Evolutionary conservation across 306 rosid species (phyloP).

Genomic region (Lathyrus sativus): DNA sequence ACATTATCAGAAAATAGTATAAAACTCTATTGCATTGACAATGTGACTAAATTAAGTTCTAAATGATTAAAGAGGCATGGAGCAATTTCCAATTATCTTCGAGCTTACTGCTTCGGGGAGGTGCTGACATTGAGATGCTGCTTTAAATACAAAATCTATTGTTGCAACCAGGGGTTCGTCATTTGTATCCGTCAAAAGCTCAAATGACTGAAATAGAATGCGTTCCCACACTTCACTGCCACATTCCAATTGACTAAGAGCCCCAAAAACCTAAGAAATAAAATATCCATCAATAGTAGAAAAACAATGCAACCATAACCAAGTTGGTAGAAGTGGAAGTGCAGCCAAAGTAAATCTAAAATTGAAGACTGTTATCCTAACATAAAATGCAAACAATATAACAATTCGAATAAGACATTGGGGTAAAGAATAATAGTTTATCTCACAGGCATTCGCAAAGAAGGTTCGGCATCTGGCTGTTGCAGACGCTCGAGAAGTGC

Average conservation of each 20-base stretch:
- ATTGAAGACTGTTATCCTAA: conserved; percentile 12
- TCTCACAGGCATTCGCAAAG: conserved; percentile 85
- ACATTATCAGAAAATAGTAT: not conserved
- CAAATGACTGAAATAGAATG: conserved; percentile 74
- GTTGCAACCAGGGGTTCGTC: conserved; percentile 82
- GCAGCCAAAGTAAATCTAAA: conserved; percentile 21
- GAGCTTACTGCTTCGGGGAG: conserved; percentile 93
- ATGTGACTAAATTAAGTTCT: conserved; percentile 3
- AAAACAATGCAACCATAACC: conserved; percentile 27
- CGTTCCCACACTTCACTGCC: conserved; percentile 97
- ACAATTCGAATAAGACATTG: conserved; percentile 33
- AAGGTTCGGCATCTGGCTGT: conserved; percentile 91
- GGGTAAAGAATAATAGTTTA: conserved; percentile 29
- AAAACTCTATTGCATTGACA: conserved; percentile 14
- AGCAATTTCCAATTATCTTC: conserved; percentile 34
- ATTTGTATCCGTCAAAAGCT: conserved; percentile 81
- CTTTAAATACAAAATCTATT: conserved; percentile 88
- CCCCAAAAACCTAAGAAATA: conserved; percentile 75
- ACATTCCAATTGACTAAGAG: conserved; percentile 92
- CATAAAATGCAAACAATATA: conserved; percentile 15
- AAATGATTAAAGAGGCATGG: conserved; percentile 28
- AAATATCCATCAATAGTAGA: conserved; percentile 36
- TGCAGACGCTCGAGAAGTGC: conserved; percentile 89
- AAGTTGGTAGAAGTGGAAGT: conserved; percentile 14
- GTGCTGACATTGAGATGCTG: conserved; percentile 97